phyloP scores from a whole-genome alignment of 345 rosid species.

The Crucihimalaya himalaica region DNA sequence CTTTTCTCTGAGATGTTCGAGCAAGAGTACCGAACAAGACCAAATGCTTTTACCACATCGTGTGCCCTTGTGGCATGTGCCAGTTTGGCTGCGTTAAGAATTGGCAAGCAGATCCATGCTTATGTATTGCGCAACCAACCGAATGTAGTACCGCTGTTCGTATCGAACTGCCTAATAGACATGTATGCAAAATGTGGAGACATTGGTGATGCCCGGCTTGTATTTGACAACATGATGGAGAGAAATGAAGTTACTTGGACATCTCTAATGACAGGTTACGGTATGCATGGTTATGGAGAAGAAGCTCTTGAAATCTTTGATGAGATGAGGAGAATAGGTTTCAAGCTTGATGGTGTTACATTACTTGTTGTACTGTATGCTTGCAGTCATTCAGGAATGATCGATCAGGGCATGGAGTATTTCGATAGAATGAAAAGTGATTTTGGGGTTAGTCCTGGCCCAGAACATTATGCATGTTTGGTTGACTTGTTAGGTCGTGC shows the following conservation, averaged over 20 bases:
- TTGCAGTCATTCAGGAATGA: slow-evolving; percentile 89
- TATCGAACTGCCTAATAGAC: slow-evolving; percentile 75
- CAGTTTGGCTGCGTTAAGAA: slow-evolving; percentile 65
- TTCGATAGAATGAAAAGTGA: slow-evolving; percentile 59
- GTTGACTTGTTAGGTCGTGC: slow-evolving; percentile 88
- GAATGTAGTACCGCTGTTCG: slow-evolving; percentile 41
- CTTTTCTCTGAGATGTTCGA: slow-evolving; percentile 65
- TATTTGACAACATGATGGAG: slow-evolving; percentile 59
- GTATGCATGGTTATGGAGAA: slow-evolving; percentile 81
- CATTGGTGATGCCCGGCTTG: slow-evolving; percentile 55
- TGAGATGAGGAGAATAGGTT: slow-evolving; percentile 60
- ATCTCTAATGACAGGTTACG: slow-evolving; percentile 77
- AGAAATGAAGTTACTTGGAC: slow-evolving; percentile 82
- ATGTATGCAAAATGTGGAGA: slow-evolving; percentile 87
- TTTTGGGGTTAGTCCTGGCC: slow-evolving; percentile 55
- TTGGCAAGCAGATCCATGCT: slow-evolving; percentile 76
- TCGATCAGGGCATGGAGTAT: slow-evolving; percentile 66
- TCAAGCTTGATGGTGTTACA: slow-evolving; percentile 64
- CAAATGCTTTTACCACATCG: slow-evolving; percentile 73
- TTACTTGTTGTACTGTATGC: slow-evolving; percentile 79
- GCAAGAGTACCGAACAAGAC: slow-evolving; percentile 50
- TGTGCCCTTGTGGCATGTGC: slow-evolving; percentile 86
- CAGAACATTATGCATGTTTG: slow-evolving; percentile 81
- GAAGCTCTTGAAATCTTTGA: slow-evolving; percentile 60
- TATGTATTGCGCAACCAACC: slow-evolving; percentile 58